Base-by-base conservation (phyloP, 2,329 filamentous ascomycete species). In the Cyanodermella asteris region DNA sequence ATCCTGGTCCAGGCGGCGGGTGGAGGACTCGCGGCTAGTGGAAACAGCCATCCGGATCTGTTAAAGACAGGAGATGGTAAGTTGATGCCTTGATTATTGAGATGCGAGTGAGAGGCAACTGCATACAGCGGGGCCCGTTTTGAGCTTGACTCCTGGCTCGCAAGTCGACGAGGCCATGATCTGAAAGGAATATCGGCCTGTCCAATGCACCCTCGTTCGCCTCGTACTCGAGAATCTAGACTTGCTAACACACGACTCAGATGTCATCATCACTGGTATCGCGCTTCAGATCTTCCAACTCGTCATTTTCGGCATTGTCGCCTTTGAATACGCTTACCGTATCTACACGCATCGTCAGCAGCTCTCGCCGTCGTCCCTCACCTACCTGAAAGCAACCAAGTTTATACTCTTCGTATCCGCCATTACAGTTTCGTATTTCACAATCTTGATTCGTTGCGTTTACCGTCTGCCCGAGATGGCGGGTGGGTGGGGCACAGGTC, bases 391-490 rank as follows among this genome's bases (percentile, higher is more conserved):
- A 20, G 34, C 27, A 18, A 24, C 6, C 15, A 28, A 33, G 12
- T 41, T 39, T 25, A 22, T 32, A n/a, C 23, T 39, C 12, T 41
- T 43, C 27, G 27, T 30, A 16, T 13, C 16, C 2, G 29, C 31
- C 10, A 42, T 36, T 16, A 22, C 26, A 8, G 16, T 34, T 24
- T 25, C 27, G 2, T 32, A 15, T 16, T 33, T 21, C 28, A 28
- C 32, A 0, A 33, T 38, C 25, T 26, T 32, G 16, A 22, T 31
- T 6, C 34, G 42, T 19, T 45, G 43, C 24, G 30, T 42, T 34
- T 38, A 38, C 26, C 65, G 63, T 36, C 61, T 71, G 26, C 60
- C 58, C 2, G 66, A 72, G 40, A 68, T 72, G 62, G 57, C 60
- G 2, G 61, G 62, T 14, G 66, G 67, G 12, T 72, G 65, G 64